Evolutionary conservation across 2,329 filamentous ascomycete genomes (phyloP).

Genomic region (Periglandula ipomoeae): DNA sequence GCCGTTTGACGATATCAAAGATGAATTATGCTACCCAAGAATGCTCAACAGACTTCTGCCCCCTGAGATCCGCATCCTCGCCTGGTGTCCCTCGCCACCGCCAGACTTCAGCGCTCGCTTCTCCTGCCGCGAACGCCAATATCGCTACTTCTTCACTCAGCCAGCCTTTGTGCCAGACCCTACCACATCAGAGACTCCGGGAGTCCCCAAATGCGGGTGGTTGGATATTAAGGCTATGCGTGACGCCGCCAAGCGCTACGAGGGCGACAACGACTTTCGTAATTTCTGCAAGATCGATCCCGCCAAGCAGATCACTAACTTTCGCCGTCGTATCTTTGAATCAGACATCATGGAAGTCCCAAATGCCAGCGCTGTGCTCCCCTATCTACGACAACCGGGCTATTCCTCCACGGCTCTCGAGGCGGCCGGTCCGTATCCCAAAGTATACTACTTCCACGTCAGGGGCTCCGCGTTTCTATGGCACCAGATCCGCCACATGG

Average conservation of each 20-base stretch:
- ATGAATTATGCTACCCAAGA: constrained; percentile 78
- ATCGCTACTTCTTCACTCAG: constrained; percentile 97
- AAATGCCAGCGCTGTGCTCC: constrained; percentile 42
- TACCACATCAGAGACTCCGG: constrained; percentile 12
- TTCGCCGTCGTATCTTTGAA: constrained; percentile 68
- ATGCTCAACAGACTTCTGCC: constrained; percentile 83
- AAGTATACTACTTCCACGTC: constrained; percentile 81
- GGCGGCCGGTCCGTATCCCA: constrained; percentile 30
- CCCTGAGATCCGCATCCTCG: constrained; percentile 78
- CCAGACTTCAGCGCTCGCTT: constrained; percentile 81
- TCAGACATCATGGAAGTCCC: constrained; percentile 67
- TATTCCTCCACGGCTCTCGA: constrained; percentile 7
- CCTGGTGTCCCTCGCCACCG: constrained; percentile 83
- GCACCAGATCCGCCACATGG: constrained; percentile 96
- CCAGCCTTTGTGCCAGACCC: constrained; percentile 66
- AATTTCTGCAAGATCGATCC: constrained; percentile 95
- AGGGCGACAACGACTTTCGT: constrained; percentile 85
- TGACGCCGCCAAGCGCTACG: constrained; percentile 66
- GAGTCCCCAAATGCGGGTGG: constrained; percentile 54
- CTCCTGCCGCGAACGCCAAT: constrained; percentile 82
- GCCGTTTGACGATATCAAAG: constrained; percentile 56
- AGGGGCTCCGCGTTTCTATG: constrained; percentile 90
- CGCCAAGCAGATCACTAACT: constrained; percentile 81
- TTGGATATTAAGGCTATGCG: constrained; percentile 85
- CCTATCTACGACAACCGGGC: constrained; percentile 39